A percentile compares a stretch with the other conserved stretches of the same genome.
Conservation (phyloP, 148 eudicot species). For the Oxyria digyna region DNA sequence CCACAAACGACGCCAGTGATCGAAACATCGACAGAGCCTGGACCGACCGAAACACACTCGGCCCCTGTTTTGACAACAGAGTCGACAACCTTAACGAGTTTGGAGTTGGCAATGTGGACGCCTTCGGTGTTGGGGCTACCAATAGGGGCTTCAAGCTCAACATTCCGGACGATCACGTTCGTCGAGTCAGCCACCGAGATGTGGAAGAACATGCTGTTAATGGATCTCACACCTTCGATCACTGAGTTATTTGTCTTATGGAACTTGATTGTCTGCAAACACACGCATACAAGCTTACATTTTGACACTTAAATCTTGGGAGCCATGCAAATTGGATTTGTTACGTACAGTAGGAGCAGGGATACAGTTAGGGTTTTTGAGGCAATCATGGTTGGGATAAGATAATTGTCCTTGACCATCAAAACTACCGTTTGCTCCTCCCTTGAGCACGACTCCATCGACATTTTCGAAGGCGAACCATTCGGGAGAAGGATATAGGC, state of each 20-base stretch:
- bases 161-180: slow-evolving; percentile 18
- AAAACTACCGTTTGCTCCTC: slow-evolving; percentile 12
- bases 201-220: slow-evolving; percentile 39
- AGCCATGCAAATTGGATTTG: too few relatives aligned
- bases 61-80: slow-evolving; percentile 36
- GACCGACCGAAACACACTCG: slow-evolving; percentile 48
- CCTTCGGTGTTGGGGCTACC: slow-evolving; percentile 50
- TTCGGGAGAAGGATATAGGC: slow-evolving; percentile 14
- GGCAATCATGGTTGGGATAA: slow-evolving; percentile 16
- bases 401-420: slow-evolving; percentile 18
- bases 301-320: too few relatives aligned
- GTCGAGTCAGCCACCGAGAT: slow-evolving; percentile 17
- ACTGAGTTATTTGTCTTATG: slow-evolving; percentile 12
- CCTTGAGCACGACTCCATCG: slow-evolving; percentile 18
- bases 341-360: slow-evolving; percentile 26
- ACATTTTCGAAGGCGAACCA: slow-evolving; percentile 21
- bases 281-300: neutral
- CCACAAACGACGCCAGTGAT: slow-evolving; percentile 31
- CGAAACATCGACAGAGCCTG: slow-evolving; percentile 23
- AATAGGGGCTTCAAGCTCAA: slow-evolving; percentile 27
- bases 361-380: slow-evolving; percentile 13
- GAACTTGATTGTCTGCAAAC: slow-evolving; percentile 26
- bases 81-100: slow-evolving; percentile 15
- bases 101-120: slow-evolving; percentile 33
- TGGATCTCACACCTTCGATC: slow-evolving; percentile 18